Conservation (phyloP, 495 filamentous ascomycete genomes). For the Astrothelium macrocarpum region DNA sequence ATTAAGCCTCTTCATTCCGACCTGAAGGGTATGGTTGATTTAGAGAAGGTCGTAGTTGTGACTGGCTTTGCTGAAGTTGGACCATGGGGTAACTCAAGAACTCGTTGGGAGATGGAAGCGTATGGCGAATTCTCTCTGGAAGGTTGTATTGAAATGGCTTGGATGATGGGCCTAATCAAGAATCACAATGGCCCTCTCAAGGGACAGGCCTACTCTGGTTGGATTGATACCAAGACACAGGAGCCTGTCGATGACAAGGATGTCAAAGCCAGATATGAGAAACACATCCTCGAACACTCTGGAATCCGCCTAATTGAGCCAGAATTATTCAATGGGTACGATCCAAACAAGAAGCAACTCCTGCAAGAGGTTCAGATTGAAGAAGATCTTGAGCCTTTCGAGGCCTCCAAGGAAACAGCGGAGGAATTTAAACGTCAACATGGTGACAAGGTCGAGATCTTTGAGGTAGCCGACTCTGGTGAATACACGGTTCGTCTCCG, state of each 20-base stretch:
- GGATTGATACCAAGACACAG: constrained; percentile 89
- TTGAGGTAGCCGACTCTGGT: constrained; percentile 87
- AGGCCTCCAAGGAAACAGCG: constrained; percentile 92
- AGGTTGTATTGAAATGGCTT: constrained; percentile 98
- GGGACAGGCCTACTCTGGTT: constrained; percentile 91
- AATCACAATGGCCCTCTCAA: constrained; percentile 98
- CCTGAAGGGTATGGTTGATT: constrained; percentile 94
- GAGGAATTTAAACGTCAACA: constrained; percentile 96
- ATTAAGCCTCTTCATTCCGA: constrained; percentile 76
- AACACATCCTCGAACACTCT: constrained; percentile 88
- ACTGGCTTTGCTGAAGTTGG: constrained; percentile 95
- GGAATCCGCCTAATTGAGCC: constrained; percentile 97
- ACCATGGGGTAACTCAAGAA: constrained; percentile 96
- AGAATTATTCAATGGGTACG: constrained; percentile 93
- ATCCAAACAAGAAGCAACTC: constrained; percentile 96
- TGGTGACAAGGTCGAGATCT: constrained; percentile 93
- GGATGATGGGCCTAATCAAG: constrained; percentile 99
- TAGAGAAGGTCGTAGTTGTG: constrained; percentile 95
- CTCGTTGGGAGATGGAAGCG: constrained; percentile 98
- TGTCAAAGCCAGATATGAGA: constrained; percentile 92
- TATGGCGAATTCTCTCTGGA: constrained; percentile 94
- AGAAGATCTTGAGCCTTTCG: constrained; percentile 93
- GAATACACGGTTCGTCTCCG: constrained; percentile 89
- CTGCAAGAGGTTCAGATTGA: constrained; percentile 95
- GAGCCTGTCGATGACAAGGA: constrained; percentile 98